Conservation (phyloP, 2,329 filamentous ascomycete genomes). For the Hypoxylon sp. region DNA sequence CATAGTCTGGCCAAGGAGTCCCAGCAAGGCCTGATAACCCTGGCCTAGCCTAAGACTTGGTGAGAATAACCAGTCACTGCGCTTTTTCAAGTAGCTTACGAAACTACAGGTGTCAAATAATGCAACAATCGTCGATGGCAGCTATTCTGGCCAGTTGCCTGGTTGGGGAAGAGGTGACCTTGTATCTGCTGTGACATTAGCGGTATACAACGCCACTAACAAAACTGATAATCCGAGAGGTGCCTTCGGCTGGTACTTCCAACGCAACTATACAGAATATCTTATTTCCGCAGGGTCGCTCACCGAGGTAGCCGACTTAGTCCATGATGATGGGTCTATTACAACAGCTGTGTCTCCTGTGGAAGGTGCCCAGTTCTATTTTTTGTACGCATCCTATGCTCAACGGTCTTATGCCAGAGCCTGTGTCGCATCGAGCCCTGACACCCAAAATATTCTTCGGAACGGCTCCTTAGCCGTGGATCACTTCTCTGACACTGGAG, state of each 20-base stretch:
- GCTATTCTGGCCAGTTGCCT: neutral
- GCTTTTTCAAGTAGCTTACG: neutral
- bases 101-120: neutral
- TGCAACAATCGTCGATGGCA: neutral
- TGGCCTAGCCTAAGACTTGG: neutral
- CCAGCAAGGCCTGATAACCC: neutral
- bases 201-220: neutral
- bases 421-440: neutral
- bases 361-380: neutral
- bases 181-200: neutral
- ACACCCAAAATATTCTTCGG: neutral
- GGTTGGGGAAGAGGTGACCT: neutral
- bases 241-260: neutral
- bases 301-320: neutral
- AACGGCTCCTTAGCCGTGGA: conserved; percentile 1
- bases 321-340: neutral
- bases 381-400: neutral
- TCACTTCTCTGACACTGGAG: neutral
- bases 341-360: neutral
- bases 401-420: neutral
- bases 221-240: neutral
- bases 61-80: neutral
- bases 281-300: neutral
- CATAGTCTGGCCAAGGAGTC: conserved; percentile 2
- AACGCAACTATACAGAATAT: neutral